phyloP scores from a whole-genome alignment of 2,329 filamentous ascomycete species.

The Fusarium ambrosium region DNA sequence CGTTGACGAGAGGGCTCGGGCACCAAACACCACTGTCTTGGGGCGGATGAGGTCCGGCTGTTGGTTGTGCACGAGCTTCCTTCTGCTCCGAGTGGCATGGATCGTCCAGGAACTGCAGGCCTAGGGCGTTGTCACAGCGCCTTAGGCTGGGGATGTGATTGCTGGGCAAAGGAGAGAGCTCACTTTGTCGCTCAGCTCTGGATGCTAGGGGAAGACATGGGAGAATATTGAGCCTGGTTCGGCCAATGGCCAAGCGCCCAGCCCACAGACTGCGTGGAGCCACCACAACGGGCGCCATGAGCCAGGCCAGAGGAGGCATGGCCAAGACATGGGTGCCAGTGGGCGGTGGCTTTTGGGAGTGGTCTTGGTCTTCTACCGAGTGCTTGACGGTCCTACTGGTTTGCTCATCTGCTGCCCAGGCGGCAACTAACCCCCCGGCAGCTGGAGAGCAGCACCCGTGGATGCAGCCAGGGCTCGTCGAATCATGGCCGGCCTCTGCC shows the following conservation, averaged over 20 bases:
- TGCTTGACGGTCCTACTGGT: constrained; percentile 33
- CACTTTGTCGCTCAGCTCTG: constrained; percentile 29
- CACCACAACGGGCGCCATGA: constrained; percentile 37
- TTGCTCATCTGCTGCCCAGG: constrained; percentile 35
- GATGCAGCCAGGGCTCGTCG: constrained; percentile 31
- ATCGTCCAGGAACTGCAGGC: constrained; percentile 43
- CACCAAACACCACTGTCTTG: constrained; percentile 38
- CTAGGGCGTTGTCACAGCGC: constrained; percentile 42
- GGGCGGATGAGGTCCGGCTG: constrained; percentile 39
- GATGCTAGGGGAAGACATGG: constrained; percentile 32
- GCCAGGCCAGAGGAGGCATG: constrained; percentile 42
- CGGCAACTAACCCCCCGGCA: constrained; percentile 45
- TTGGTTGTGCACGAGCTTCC: constrained; percentile 40
- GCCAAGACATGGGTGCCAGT: constrained; percentile 33
- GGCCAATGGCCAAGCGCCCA: constrained; percentile 42
- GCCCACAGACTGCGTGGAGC: constrained; percentile 35
- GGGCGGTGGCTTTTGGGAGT: constrained; percentile 38
- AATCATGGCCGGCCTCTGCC: constrained; percentile 27
- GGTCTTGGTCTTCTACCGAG: constrained; percentile 25
- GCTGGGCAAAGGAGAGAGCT: constrained; percentile 37
- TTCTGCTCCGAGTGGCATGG: constrained; percentile 40
- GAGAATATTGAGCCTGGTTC: constrained; percentile 20
- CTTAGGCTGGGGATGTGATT: constrained; percentile 42
- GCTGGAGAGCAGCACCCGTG: constrained; percentile 34
- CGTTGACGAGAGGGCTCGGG: constrained; percentile 38